Evolutionary conservation across 2,329 filamentous ascomycete species (phyloP), one percentile per base, ranked within the genome.

Genomic region (Aspergillus sp.): DNA sequence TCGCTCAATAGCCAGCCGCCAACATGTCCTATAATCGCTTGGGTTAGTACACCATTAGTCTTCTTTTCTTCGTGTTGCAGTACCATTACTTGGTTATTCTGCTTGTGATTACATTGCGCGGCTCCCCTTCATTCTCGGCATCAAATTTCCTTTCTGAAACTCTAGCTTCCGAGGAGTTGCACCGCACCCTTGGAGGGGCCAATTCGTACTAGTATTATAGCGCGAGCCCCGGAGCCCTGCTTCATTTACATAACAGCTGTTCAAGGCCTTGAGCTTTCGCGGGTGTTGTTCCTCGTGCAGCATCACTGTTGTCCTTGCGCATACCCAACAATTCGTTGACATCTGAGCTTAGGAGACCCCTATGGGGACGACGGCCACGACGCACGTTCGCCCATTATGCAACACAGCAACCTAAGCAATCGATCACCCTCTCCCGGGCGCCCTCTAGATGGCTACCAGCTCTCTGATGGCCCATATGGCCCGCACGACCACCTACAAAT

Each of bases 351-450:
- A 60, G 64, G 70, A 74, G 75, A 77, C 59, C 75, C 73, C 46
- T 74, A 74, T 52, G 70, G 68, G 63, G 78, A 81, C 59, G 76
- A 79, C 60, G 75, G 75, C 51, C 66, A 81, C 59, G 76, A 79
- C 60, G 75, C 75, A 50, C 66, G 69, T 62, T 71, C 74, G 48
- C 73, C 76, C 44, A 67, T 66, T 27, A 77, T 86, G 81, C 79
- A 84, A 66, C 81, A 82, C 56, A 82, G 80, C 65, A 81, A 83
- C 73, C 73, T 69, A 15, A 65, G 70, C 71, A 80, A 72, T 62
- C 85, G 88, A 65, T 86, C 90, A 56, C 90, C 90, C 53, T 95
- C 91, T 47, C 90, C 91, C 35, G 88, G 86, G 49, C 88, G 90
- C 64, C 90, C 89, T 27, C 77, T 89, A 58, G 85, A 88, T 66